Evolutionary conservation across 176 grass and related monocot genomes (phyloP).

Genomic region (Paspalum notatum): DNA sequence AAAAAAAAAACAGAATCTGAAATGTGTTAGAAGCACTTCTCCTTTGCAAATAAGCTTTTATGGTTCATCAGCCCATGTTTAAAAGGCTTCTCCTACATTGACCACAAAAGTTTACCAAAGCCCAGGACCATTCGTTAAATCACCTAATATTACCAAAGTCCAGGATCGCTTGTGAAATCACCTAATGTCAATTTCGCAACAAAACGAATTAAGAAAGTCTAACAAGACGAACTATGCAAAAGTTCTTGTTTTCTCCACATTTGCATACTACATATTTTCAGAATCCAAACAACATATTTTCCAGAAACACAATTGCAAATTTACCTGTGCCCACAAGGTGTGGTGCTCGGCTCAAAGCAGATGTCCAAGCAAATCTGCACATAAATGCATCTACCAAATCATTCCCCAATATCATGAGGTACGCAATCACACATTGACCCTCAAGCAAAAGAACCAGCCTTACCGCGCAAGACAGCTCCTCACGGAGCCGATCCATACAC

Average conservation of each 20-base stretch:
- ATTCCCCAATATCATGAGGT: neutral
- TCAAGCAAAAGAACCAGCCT: slow-evolving; percentile 13
- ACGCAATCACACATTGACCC: neutral
- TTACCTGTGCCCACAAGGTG: slow-evolving; percentile 36
- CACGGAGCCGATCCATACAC: slow-evolving; percentile 80
- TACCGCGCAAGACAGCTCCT: slow-evolving; percentile 95
- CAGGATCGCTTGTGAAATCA: no score
- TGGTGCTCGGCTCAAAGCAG: slow-evolving; percentile 58
- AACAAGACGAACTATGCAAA: neutral
- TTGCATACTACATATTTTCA: neutral
- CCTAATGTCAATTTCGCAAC: no score
- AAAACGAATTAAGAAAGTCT: no score
- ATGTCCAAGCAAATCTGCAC: slow-evolving; percentile 87
- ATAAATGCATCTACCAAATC: slow-evolving; percentile 25
- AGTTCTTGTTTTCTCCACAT: neutral
- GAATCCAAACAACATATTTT: neutral
- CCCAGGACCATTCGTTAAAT: neutral
- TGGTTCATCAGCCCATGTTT: neutral
- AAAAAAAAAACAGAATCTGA: neutral
- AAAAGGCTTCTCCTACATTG: neutral
- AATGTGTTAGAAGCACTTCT: neutral
- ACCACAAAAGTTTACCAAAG: neutral
- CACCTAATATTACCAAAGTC: no score
- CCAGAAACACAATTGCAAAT: neutral
- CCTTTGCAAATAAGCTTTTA: neutral